Conservation (phyloP, 805 yeast species). For the Isabelozyma pseudorhagii region DNA sequence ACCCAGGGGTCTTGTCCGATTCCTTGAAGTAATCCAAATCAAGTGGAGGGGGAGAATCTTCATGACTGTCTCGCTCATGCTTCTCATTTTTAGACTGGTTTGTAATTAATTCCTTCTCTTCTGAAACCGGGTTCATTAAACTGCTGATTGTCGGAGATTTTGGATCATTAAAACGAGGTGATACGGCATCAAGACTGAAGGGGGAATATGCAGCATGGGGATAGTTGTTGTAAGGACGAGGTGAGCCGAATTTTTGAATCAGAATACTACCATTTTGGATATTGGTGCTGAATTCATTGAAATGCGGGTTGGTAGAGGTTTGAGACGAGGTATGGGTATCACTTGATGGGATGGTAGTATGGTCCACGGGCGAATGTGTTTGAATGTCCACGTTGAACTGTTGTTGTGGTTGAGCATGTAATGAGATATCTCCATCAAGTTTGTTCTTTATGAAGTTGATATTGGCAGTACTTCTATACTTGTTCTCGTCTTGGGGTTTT, state of each 20-base stretch:
- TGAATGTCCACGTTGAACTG: too few relatives aligned
- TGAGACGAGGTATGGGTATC: background rate
- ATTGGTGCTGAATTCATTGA: background rate
- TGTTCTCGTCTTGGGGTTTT: background rate
- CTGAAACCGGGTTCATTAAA: constrained; percentile 7
- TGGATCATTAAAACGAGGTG: constrained; percentile 2
- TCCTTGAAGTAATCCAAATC: background rate
- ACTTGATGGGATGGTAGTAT: too few relatives aligned
- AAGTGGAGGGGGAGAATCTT: background rate
- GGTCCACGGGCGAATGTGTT: too few relatives aligned
- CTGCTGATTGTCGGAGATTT: constrained; percentile 7
- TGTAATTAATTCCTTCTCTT: background rate
- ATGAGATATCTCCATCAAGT: background rate
- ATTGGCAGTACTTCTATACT: background rate
- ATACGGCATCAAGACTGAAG: background rate
- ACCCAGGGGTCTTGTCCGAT: constrained; percentile 5
- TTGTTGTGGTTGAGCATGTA: background rate
- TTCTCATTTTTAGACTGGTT: background rate
- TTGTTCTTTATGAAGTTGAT: background rate
- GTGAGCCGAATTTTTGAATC: constrained; percentile 4
- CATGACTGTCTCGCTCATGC: background rate
- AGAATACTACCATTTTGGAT: constrained; percentile 2
- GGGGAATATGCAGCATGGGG: background rate
- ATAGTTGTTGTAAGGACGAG: background rate
- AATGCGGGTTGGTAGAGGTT: background rate